Evolutionary conservation across 2,329 filamentous ascomycete genomes (phyloP), one percentile per base, ranked within the genome.

Genomic region (Diplodia seriata): DNA sequence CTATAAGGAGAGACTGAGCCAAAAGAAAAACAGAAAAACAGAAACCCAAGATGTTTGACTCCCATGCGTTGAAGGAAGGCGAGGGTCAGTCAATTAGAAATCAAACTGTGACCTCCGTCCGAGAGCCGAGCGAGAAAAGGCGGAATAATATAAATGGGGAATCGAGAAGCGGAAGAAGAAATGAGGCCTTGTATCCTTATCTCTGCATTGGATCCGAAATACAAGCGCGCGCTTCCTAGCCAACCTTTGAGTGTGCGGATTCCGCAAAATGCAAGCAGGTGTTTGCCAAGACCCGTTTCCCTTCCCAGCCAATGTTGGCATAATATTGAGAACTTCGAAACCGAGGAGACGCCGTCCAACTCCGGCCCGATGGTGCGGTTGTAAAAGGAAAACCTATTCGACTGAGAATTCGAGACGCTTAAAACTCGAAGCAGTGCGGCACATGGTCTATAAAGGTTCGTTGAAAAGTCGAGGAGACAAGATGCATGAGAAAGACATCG

Each of bases 401-500:
- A 63, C 47, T 56, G 55, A 59, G 55, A 33, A 53, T 50, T 50
- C 49, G 49, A 64, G 64, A 59, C 64, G 55, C 53, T 63, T 47
- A 63, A 53, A 63, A 51, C 31, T 63, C 59, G 59, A 51, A 51
- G 31, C 47, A 53, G 31, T 63, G 20, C 59, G 59, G 59, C 59
- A 53, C 43, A 33, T 59, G 65, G 55, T 67, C 65, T 67, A 67
- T 67, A 53, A 67, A 40, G 40, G 55, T 67, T 57, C 51, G 55
- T 56, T 56, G 47, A 61, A 36, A 18, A 67, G 36, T 23, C n/a
- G 47, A 61, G 47, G 31, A 47, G 55, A 47, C n/a, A 53, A 51
- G 65, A 61, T 38, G 31, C 43, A 59, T 20, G 50, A 64, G 61
- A 65, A 65, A 64, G 38, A 63, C 72, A 51, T 68, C 63, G 65